These are phyloP conservation scores for Phialophora verrucosa DNA, from an alignment of 2,329 filamentous ascomycete species.

Conservation along the genomic window DNA sequence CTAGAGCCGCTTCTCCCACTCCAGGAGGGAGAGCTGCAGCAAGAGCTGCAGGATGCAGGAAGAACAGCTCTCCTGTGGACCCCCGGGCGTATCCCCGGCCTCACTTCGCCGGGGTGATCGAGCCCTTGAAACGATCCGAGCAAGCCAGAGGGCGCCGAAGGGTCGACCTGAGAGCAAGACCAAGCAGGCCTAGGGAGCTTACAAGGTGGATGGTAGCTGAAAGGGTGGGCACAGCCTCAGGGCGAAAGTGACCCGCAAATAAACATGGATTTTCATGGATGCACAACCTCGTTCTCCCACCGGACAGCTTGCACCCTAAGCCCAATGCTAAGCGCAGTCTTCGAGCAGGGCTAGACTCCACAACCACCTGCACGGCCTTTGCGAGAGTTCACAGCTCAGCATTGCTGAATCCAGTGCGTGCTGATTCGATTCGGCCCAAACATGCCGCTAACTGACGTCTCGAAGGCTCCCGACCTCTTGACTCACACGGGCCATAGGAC, in stretches of 20 bases:
- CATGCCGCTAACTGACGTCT: neutral
- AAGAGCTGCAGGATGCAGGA: neutral
- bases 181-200: neutral
- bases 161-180: neutral
- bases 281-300: neutral
- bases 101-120: neutral
- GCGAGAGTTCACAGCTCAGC: no score
- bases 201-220: neutral
- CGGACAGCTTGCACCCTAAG: neutral
- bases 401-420: neutral
- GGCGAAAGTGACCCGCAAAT: neutral
- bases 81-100: no score
- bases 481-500: neutral
- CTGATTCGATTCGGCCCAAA: neutral
- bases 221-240: neutral
- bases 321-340: neutral
- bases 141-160: neutral
- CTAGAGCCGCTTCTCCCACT: neutral
- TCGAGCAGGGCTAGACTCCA: neutral
- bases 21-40: neutral
- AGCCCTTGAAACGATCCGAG: neutral
- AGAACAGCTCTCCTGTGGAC: neutral
- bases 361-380: neutral
- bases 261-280: neutral
- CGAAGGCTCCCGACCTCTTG: neutral